Evolutionary conservation across 176 grass and related monocot genomes (phyloP), one percentile per base, ranked within the genome.

Genomic region (Hyparrhenia diplandra): DNA sequence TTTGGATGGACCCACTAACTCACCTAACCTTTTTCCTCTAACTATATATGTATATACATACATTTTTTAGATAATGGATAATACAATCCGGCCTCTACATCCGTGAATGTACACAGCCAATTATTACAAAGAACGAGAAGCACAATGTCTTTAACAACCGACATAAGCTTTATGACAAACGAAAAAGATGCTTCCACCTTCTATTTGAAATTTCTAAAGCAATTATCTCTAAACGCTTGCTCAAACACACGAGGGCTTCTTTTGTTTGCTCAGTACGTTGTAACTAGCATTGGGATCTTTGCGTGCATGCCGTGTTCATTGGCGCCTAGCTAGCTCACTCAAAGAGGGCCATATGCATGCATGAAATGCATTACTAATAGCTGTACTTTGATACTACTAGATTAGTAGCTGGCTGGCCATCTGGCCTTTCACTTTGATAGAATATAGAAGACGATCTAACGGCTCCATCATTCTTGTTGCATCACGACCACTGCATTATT

Each of bases 141-240:
- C n/a, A n/a, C n/a, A n/a, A n/a, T n/a, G n/a, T n/a, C n/a, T n/a
- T n/a, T n/a, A n/a, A n/a, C n/a, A n/a, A n/a, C n/a, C n/a, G n/a
- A n/a, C n/a, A n/a, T n/a, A n/a, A n/a, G n/a, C n/a, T n/a, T n/a
- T n/a, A n/a, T n/a, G n/a, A n/a, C n/a, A n/a, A n/a, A n/a, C n/a
- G n/a, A n/a, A n/a, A n/a, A n/a, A n/a, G n/a, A n/a, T n/a, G n/a
- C n/a, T n/a, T n/a, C n/a, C n/a, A n/a, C n/a, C n/a, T n/a, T n/a
- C n/a, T n/a, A n/a, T n/a, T n/a, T n/a, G n/a, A n/a, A n/a, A n/a
- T n/a, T n/a, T n/a, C n/a, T n/a, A n/a, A n/a, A n/a, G n/a, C n/a
- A n/a, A n/a, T n/a, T n/a, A n/a, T n/a, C n/a, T n/a, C 62, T 92
- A 95, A 82, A 90, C 78, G 20, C 75, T 98, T 9, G 91, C 87